Evolutionary conservation across 768 basidiomycete genomes (phyloP).

Genomic region (Mycena chlorophos): DNA sequence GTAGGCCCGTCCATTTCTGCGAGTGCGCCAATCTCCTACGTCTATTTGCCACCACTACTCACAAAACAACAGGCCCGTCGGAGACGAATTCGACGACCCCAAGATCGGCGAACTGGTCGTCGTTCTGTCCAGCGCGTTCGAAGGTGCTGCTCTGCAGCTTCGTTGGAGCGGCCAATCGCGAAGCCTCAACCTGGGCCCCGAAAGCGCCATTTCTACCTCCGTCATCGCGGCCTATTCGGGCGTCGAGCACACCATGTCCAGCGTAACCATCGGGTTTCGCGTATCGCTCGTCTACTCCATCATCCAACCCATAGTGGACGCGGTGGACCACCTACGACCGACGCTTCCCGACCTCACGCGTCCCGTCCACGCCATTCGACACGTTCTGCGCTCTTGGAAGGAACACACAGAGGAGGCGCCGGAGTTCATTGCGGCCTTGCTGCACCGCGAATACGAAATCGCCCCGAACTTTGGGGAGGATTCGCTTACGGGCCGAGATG

Average conservation of each 20-base stretch:
- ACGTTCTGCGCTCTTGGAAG: constrained; percentile 22
- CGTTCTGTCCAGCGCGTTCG: constrained; percentile 17
- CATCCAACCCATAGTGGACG: constrained; percentile 11
- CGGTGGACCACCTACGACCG: background rate
- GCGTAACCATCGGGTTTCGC: constrained; percentile 14
- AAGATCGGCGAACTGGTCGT: constrained; percentile 18
- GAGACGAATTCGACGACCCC: constrained; percentile 7
- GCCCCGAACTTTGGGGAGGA: constrained; percentile 10
- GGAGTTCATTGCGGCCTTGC: constrained; percentile 9
- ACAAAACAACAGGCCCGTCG: constrained; percentile 11
- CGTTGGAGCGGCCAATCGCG: constrained; percentile 11
- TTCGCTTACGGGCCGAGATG: constrained; percentile 18
- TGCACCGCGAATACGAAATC: constrained; percentile 9
- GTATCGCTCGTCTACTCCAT: constrained; percentile 17
- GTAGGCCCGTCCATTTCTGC: background rate
- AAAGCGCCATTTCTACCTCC: constrained; percentile 12
- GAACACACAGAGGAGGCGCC: constrained; percentile 13
- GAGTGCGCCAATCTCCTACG: background rate
- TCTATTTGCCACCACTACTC: background rate
- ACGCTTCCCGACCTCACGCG: constrained; percentile 19
- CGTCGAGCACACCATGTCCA: constrained; percentile 12
- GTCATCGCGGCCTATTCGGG: constrained; percentile 20
- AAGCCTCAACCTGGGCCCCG: constrained; percentile 9
- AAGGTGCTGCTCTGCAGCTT: constrained; percentile 17
- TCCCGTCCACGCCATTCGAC: constrained; percentile 8